Evolutionary conservation across 495 filamentous ascomycete genomes (phyloP).

Genomic region (Massariosphaeria phaeospora): DNA sequence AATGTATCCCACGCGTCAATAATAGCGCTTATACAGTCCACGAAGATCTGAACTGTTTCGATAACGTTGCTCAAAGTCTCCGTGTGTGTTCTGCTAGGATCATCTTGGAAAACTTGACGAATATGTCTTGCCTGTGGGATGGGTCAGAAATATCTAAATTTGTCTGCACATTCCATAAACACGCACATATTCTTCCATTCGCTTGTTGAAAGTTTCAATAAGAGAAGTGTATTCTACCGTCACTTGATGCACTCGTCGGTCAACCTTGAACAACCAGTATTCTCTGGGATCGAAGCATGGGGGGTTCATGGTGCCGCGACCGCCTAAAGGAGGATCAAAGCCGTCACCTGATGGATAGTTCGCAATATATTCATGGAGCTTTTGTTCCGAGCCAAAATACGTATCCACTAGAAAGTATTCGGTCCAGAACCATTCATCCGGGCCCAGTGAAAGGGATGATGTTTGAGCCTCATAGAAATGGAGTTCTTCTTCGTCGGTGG

Average conservation of each 20-base stretch:
- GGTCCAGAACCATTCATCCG: constrained; percentile 14
- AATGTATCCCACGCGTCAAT: constrained; percentile 9
- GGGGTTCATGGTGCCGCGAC: constrained; percentile 1
- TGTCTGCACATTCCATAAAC: background rate
- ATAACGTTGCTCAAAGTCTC: background rate
- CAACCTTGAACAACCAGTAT: constrained; percentile 4
- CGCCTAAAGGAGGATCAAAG: constrained; percentile 14
- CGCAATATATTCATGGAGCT: background rate
- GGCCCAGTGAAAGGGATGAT: constrained; percentile 6
- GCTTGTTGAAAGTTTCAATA: constrained; percentile 9
- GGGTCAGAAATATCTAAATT: background rate
- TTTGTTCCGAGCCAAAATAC: constrained; percentile 11
- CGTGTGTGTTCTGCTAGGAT: background rate
- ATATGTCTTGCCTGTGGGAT: background rate
- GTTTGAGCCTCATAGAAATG: constrained; percentile 12
- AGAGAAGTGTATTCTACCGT: background rate
- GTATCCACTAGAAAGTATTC: constrained; percentile 12
- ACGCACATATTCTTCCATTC: constrained; percentile 17
- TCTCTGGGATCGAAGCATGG: constrained; percentile 5
- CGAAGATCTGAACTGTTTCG: constrained; percentile 6
- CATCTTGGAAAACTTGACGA: background rate
- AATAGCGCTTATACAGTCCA: background rate
- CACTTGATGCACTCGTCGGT: constrained; percentile 6
- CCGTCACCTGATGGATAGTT: background rate
- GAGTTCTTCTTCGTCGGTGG: background rate